Evolutionary conservation across 495 filamentous ascomycete genomes (phyloP).

Genomic region (Daldinia vernicosa): DNA sequence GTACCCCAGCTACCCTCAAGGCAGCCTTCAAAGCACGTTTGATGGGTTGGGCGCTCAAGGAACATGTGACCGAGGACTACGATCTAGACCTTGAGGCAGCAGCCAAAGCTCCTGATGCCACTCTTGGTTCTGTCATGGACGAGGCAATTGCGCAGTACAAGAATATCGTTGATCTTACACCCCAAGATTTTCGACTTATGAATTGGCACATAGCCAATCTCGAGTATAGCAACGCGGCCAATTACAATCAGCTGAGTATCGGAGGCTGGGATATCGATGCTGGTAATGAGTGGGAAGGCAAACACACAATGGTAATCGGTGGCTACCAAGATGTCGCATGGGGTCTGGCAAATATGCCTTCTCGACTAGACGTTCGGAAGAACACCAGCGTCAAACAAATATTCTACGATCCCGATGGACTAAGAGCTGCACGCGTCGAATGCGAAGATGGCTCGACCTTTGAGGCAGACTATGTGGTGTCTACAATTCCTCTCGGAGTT

Average conservation of each 20-base stretch:
- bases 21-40: slow-evolving; percentile 73
- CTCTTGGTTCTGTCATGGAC: slow-evolving; percentile 88
- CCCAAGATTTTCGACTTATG: slow-evolving; percentile 86
- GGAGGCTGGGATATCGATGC: slow-evolving; percentile 96
- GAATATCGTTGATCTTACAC: slow-evolving; percentile 78
- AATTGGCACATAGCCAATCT: slow-evolving; percentile 99
- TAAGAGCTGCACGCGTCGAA: slow-evolving; percentile 64
- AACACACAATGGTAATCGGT: slow-evolving; percentile 89
- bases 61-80: slow-evolving; percentile 66
- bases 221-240: slow-evolving; percentile 94
- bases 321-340: slow-evolving; percentile 91
- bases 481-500: slow-evolving; percentile 88
- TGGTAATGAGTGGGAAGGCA: slow-evolving; percentile 96
- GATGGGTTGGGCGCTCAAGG: slow-evolving; percentile 83
- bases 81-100: slow-evolving; percentile 78
- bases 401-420: slow-evolving; percentile 43
- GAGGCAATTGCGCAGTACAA: slow-evolving; percentile 88
- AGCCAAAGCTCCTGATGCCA: slow-evolving; percentile 68
- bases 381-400: slow-evolving; percentile 59
- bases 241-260: slow-evolving; percentile 85
- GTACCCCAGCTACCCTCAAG: slow-evolving; percentile 65
- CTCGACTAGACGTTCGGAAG: slow-evolving; percentile 78
- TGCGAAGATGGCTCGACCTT: slow-evolving; percentile 82
- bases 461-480: slow-evolving; percentile 85
- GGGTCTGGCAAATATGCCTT: slow-evolving; percentile 78